phyloP scores from a whole-genome alignment of 2,329 filamentous ascomycete species.

The Waltergamsia citrina region DNA sequence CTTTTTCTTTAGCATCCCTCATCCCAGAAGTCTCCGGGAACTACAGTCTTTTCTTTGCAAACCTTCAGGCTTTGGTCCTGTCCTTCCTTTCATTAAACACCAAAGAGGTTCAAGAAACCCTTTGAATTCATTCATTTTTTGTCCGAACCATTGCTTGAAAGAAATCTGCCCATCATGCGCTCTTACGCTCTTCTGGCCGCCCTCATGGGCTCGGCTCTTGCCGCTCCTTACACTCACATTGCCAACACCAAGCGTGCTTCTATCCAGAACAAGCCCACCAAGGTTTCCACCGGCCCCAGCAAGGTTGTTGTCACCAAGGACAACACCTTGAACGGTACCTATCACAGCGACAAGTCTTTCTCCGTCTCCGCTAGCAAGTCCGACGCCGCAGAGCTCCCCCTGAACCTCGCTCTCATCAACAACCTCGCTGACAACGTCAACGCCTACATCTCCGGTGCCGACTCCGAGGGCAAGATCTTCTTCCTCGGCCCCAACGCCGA shows the following conservation, averaged over 20 bases:
- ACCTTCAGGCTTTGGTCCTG: too few relatives aligned
- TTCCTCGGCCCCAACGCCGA: slow-evolving; percentile 30
- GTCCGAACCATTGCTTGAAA: too few relatives aligned
- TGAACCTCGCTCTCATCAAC: slow-evolving; percentile 29
- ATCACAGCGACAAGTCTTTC: slow-evolving; percentile 4
- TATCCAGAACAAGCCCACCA: slow-evolving; percentile 10
- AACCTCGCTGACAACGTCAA: slow-evolving; percentile 29
- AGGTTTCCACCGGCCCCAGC: slow-evolving; percentile 16
- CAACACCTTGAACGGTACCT: slow-evolving; percentile 29
- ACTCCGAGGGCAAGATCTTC: slow-evolving; percentile 26
- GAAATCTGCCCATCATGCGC: too few relatives aligned
- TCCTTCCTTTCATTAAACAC: too few relatives aligned
- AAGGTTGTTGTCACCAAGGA: slow-evolving; percentile 24
- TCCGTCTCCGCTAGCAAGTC: slow-evolving; percentile 2
- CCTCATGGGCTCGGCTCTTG: slow-evolving; percentile 8
- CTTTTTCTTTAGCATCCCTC: too few relatives aligned
- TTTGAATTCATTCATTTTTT: too few relatives aligned
- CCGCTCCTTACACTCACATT: slow-evolving; percentile 4
- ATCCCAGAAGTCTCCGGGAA: too few relatives aligned
- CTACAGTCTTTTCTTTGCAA: too few relatives aligned
- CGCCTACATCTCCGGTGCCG: slow-evolving; percentile 35
- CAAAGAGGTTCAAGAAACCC: too few relatives aligned
- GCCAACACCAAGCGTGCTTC: background rate
- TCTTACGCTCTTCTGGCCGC: slow-evolving; percentile 5
- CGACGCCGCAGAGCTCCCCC: slow-evolving; percentile 4